Conservation (phyloP, 768 basidiomycete genomes). For the Rhizopogon salebrosus region DNA sequence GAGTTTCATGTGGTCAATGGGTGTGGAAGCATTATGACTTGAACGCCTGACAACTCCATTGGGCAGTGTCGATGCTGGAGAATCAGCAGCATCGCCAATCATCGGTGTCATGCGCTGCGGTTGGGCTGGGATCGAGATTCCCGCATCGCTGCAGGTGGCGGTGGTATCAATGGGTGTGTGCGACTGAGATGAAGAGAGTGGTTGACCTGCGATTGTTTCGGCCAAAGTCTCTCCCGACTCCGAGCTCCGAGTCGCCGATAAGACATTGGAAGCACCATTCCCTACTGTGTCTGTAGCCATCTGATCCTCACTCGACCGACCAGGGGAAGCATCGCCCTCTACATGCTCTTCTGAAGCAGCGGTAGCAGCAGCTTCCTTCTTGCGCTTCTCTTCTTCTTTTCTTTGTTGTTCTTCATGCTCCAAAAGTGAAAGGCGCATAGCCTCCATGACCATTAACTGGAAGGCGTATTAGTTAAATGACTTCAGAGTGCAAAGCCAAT, state of each 20-base stretch:
- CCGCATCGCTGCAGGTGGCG: slow-evolving; percentile 22
- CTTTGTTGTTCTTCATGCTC: slow-evolving; percentile 94
- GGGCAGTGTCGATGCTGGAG: background rate
- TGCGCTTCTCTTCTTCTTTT: slow-evolving; percentile 66
- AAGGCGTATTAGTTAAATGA: slow-evolving; percentile 9
- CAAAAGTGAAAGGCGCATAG: slow-evolving; percentile 90
- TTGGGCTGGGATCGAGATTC: slow-evolving; percentile 12
- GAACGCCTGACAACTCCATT: background rate
- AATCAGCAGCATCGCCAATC: slow-evolving; percentile 8
- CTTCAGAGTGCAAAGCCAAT: slow-evolving; percentile 20
- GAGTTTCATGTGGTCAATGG: background rate
- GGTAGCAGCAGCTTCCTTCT: slow-evolving; percentile 38
- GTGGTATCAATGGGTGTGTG: slow-evolving; percentile 22
- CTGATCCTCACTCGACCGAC: slow-evolving; percentile 4
- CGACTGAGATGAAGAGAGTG: slow-evolving; percentile 23
- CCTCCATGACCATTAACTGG: slow-evolving; percentile 98
- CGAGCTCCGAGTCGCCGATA: slow-evolving; percentile 4
- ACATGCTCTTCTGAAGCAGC: slow-evolving; percentile 20
- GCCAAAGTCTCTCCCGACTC: slow-evolving; percentile 9
- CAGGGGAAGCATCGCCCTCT: slow-evolving; percentile 15
- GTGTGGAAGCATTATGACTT: background rate
- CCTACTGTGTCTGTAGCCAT: background rate
- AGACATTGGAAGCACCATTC: slow-evolving; percentile 1
- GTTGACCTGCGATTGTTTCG: slow-evolving; percentile 27
- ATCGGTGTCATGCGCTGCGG: slow-evolving; percentile 12